These are phyloP conservation scores for Penicillium bialowiezense DNA, from an alignment of 495 filamentous ascomycete genomes.

Conservation along the genomic window DNA sequence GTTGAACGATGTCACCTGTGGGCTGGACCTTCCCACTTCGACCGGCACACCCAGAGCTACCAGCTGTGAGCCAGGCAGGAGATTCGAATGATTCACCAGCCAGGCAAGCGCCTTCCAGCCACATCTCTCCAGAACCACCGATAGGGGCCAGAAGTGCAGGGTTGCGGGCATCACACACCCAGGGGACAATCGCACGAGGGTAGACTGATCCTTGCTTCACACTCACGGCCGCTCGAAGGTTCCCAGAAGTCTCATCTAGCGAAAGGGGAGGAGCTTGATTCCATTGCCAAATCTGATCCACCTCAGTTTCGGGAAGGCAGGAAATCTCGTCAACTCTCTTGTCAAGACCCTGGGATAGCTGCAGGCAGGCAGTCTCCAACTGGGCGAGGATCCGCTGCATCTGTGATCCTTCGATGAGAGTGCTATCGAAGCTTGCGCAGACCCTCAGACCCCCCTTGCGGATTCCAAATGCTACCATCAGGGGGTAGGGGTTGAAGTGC, in stretches of 20 bases:
- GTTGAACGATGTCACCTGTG: constrained; percentile 34
- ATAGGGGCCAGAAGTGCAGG: constrained; percentile 30
- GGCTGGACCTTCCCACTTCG: constrained; percentile 25
- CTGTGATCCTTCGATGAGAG: constrained; percentile 33
- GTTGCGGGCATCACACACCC: constrained; percentile 35
- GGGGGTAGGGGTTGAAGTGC: constrained; percentile 64
- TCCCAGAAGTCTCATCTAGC: constrained; percentile 20
- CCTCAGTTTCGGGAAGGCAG: constrained; percentile 33
- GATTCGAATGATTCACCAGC: constrained; percentile 22
- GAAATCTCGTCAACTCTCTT: constrained; percentile 31
- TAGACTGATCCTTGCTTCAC: constrained; percentile 28
- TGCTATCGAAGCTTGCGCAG: constrained; percentile 61
- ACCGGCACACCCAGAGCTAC: constrained; percentile 25
- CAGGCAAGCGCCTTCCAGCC: constrained; percentile 27
- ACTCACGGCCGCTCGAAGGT: constrained; percentile 23
- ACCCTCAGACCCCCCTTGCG: constrained; percentile 53
- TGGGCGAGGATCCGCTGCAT: constrained; percentile 45
- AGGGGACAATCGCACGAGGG: constrained; percentile 26
- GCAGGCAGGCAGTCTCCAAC: constrained; percentile 32
- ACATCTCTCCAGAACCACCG: constrained; percentile 33
- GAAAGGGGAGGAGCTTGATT: constrained; percentile 32
- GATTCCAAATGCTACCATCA: constrained; percentile 63
- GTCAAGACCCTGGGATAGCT: constrained; percentile 24
- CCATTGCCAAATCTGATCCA: constrained; percentile 38
- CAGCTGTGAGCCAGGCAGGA: constrained; percentile 34